Percentiles rank a stretch among this genome's conserved stretches.
phyloP scores from a whole-genome alignment of 495 filamentous ascomycete genomes.

The Lepidopterella palustris region DNA sequence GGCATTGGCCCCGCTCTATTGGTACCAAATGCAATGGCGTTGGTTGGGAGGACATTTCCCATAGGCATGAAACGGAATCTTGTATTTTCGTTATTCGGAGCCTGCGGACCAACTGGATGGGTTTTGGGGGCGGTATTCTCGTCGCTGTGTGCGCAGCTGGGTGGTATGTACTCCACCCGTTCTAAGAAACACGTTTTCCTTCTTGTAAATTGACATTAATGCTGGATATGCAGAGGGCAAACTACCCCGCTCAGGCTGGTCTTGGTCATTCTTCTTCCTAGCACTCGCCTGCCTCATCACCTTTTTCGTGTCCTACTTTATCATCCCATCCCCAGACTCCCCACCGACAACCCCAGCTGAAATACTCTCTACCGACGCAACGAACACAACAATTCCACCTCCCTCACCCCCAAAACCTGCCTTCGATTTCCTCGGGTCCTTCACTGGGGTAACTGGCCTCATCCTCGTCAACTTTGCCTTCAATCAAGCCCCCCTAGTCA shows the following conservation, averaged over 20 bases:
- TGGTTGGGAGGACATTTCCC: conserved; percentile 41
- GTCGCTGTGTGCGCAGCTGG: conserved; percentile 1
- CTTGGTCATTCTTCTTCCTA: conserved; percentile 21
- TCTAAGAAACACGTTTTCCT: not conserved
- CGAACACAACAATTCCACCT: conserved; percentile 2
- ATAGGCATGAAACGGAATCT: conserved; percentile 19
- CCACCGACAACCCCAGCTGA: not conserved
- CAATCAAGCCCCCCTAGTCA: conserved; percentile 45
- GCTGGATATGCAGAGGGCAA: not conserved
- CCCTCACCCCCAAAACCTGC: not conserved
- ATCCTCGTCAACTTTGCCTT: conserved; percentile 46
- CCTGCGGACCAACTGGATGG: conserved; percentile 14
- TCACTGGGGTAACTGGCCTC: conserved; percentile 31
- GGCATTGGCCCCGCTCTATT: conserved; percentile 50
- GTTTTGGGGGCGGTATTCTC: conserved; percentile 15
- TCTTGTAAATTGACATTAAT: not conserved
- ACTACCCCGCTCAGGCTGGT: conserved; percentile 18
- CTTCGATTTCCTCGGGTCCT: conserved; percentile 28
- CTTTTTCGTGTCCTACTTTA: conserved; percentile 8
- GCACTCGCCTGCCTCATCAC: conserved; percentile 6
- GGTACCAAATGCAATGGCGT: conserved; percentile 45
- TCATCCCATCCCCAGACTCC: conserved; percentile 21
- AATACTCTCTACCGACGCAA: no score
- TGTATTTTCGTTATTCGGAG: conserved; percentile 23
- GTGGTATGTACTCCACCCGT: no score